Base-by-base conservation (phyloP, 768 basidiomycete genomes). In the Russula griseocarnosa region DNA sequence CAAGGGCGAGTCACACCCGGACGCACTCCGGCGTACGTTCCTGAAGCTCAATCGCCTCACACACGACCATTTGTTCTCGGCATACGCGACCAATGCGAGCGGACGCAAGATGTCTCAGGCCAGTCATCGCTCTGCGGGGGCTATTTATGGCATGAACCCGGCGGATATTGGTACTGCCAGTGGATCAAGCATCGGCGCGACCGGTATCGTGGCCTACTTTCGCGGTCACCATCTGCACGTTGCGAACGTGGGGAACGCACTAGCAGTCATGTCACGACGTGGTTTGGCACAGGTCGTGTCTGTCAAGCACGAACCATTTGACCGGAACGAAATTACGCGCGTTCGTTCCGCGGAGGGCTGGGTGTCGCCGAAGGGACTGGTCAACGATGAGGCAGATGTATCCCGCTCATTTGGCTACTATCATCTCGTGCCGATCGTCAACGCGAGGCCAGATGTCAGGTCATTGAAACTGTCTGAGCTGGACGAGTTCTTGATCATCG, bases 401-500 rank as follows among this genome's bases (percentile, higher is more conserved):
- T 94, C 95, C n/a, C 82, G 95, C 54, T 88, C 92, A 0, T 98
- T 98, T 74, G 97, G 97, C 0, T 93, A 89, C 76, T 98, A 86
- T 77, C 86, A 92, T 70, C 84, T 92, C 28, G 82, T 93, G 52
- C 96, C 95, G 0, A 85, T 94, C 38, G 83, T 98, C 73, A 96
- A 96, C 71, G 87, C 97, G 0, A 81, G 88, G 7, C 96, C 97
- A 0, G 84, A 92, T 72, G 83, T 96, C 65, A 78, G 78, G 67
- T 79, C 77, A 5, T 85, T 87, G 66, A 81, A 86, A 53, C 76
- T 99, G 20, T 81, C 85, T 2, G 87, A 92, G 66, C 81, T 86
- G 60, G 97, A 99, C 74, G 96, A 99, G 74, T 97, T 98, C 71
- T 83, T 98, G 70, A 96, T 99, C 76, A 83, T 99, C 65, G 97